Percentiles rank a stretch among this genome's conserved stretches.
Conservation (phyloP, 2,329 filamentous ascomycete genomes). For the Stemphylium vesicarium region DNA sequence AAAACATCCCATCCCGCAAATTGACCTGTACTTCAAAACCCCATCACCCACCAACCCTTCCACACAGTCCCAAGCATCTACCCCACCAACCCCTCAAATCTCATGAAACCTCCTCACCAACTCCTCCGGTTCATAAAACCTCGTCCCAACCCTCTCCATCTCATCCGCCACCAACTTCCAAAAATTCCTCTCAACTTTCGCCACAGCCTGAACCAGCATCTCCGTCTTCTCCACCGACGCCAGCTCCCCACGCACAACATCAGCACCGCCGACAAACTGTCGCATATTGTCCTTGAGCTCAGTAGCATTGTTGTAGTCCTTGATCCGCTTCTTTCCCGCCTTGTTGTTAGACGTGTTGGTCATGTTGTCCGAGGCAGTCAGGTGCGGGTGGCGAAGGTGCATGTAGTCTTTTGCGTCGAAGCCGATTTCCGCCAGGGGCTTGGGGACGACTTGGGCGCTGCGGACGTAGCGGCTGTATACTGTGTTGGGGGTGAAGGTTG, state of each 20-base stretch:
- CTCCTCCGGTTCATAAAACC: conserved; percentile 27
- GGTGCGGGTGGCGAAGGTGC: conserved; percentile 34
- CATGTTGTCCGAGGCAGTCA: conserved; percentile 8
- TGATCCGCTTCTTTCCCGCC: conserved; percentile 32
- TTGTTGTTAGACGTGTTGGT: conserved; percentile 8
- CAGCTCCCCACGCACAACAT: conserved; percentile 18
- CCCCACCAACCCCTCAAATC: background rate
- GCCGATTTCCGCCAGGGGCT: conserved; percentile 27
- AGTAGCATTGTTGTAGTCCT: conserved; percentile 25
- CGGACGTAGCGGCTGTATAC: conserved; percentile 49
- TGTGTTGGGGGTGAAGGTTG: conserved; percentile 33
- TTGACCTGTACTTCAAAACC: too few species aligned
- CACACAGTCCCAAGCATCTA: too few species aligned
- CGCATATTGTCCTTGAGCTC: conserved; percentile 35
- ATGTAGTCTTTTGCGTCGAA: conserved; percentile 45
- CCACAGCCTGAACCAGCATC: conserved; percentile 38
- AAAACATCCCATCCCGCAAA: too few species aligned
- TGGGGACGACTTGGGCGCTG: conserved; percentile 34
- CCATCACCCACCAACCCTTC: too few species aligned
- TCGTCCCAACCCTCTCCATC: conserved; percentile 35
- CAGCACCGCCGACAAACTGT: conserved; percentile 7
- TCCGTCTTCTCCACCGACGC: conserved; percentile 27
- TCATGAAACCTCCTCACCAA: conserved; percentile 27
- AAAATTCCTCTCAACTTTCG: conserved; percentile 34
- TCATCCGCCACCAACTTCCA: conserved; percentile 44